Percentiles rank a stretch among this genome's conserved stretches.
Conservation (phyloP, 2,329 filamentous ascomycete genomes). For the Thielaviopsis ethacetica region DNA sequence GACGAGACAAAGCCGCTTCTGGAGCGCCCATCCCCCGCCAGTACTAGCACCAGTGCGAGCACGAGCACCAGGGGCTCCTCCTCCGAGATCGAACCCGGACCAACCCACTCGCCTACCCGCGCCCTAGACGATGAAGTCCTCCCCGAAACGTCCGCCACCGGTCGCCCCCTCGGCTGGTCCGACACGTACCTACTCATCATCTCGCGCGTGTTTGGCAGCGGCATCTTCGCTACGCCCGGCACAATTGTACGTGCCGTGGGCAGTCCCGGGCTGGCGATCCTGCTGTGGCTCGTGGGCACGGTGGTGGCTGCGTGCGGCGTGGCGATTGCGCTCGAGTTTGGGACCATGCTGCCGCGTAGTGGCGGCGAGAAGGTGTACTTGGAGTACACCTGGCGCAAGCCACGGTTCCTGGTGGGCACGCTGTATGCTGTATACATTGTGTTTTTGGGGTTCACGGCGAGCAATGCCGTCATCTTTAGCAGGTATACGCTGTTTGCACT, state of each 20-base stretch:
- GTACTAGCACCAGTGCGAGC: neutral
- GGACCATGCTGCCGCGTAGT: conserved; percentile 52
- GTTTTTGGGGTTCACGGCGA: conserved; percentile 49
- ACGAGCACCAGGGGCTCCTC: neutral
- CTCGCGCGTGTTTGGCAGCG: conserved; percentile 51
- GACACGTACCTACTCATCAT: conserved; percentile 52
- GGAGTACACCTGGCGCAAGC: conserved; percentile 49
- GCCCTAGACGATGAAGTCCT: conserved; percentile 39
- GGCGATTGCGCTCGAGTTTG: conserved; percentile 48
- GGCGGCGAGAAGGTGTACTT: conserved; percentile 57
- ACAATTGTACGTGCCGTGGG: conserved; percentile 50
- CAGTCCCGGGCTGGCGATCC: conserved; percentile 45
- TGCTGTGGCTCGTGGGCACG: conserved; percentile 47
- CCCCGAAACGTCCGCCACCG: conserved; percentile 39
- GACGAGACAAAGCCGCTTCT: neutral
- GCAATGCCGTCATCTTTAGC: conserved; percentile 54
- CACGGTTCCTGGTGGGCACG: conserved; percentile 46
- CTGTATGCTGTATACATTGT: conserved; percentile 48
- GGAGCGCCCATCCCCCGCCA: neutral
- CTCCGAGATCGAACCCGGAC: neutral
- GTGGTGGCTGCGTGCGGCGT: conserved; percentile 44
- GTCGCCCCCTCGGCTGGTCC: conserved; percentile 43
- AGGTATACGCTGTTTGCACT: conserved; percentile 47
- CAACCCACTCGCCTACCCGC: neutral
- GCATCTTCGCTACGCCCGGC: conserved; percentile 57